Base-by-base conservation (phyloP, 768 basidiomycete species). In the Kwoniella sp. region DNA sequence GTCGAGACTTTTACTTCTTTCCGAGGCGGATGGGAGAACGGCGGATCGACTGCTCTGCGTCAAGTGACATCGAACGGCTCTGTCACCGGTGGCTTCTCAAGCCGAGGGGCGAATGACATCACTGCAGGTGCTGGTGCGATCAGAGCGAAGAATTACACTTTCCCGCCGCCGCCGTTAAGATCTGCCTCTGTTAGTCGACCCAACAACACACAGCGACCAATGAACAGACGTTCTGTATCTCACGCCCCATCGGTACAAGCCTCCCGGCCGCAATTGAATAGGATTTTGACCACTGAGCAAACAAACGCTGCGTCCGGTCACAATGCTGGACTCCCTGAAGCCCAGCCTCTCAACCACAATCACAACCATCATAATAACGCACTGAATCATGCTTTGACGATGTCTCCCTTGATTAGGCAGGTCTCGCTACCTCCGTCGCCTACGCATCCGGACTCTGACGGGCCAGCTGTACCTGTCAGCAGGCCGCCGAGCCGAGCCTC, bases 401-500 rank as follows among this genome's bases (percentile, higher is more conserved):
- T 59, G 48, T 69, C 64, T 15, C 60, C 59, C 7, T 37, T 65
- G 12, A 65, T 66, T 36, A 55, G 60, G 24, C 65, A 64, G 21
- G 48, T 69, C 15, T 69, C 71, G 6, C 54, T 67, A 26, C 22
- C 55, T 8, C 37, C 54, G 47, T 47, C 63, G 27, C 58, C 64
- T 25, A 36, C 55, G 15, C 30, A 33, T 17, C 22, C 54, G 10
- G 47, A 54, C 21, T 33, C 10, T 17, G 26, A 22, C 26, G 33
- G 33, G 33, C 33, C 33, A 33, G 10, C n/a, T 12, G 30, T 51
- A 19, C 33, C 48, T 7, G 25, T 53, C 10, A 29, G 48, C 17
- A 17, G 62, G 37, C 29, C 60, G 2, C 40, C 36, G 4, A 54
- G 51, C 15, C 36, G 60, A 29, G 55, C 62, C 3, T 64, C 62